Percentiles rank a stretch among this genome's conserved stretches.
Evolutionary conservation across 2,329 filamentous ascomycete genomes (phyloP).

Genomic region (Stagonosporopsis tanaceti): DNA sequence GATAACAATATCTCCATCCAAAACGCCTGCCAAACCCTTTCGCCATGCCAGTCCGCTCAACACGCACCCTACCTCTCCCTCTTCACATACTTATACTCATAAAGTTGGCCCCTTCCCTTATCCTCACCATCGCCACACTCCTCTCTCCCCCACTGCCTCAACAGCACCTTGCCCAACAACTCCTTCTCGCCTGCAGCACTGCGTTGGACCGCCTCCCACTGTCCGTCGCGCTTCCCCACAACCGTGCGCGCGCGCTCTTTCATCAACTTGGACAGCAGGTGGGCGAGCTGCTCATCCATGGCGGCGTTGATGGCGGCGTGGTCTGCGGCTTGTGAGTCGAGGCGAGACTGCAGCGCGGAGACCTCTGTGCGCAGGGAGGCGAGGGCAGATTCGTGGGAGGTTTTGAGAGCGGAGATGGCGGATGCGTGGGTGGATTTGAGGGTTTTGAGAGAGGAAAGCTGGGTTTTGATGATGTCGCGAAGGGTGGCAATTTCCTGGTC

Average conservation of each 20-base stretch:
- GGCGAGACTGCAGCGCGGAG: slow-evolving; percentile 28
- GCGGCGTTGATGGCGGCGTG: slow-evolving; percentile 41
- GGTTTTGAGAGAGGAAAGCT: slow-evolving; percentile 34
- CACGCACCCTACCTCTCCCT: slow-evolving; percentile 1
- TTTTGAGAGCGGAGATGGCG: slow-evolving; percentile 26
- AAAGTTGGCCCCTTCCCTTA: slow-evolving; percentile 35
- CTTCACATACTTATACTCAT: slow-evolving; percentile 43
- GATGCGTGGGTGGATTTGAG: slow-evolving; percentile 31
- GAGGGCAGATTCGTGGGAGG: slow-evolving; percentile 18
- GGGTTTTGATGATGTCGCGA: slow-evolving; percentile 36
- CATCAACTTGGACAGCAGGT: slow-evolving; percentile 37
- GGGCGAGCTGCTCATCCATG: slow-evolving; percentile 45
- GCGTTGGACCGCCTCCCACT: slow-evolving; percentile 42
- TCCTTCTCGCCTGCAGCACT: slow-evolving; percentile 38
- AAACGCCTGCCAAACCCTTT: not conserved
- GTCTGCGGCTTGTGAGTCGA: slow-evolving; percentile 33
- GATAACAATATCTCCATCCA: not conserved
- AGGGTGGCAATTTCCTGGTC: slow-evolving; percentile 40
- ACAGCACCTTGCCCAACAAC: slow-evolving; percentile 40
- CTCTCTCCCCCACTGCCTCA: slow-evolving; percentile 49
- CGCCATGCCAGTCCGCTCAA: not conserved
- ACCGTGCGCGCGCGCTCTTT: slow-evolving; percentile 43
- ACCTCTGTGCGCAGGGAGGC: slow-evolving; percentile 13
- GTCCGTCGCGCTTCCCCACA: slow-evolving; percentile 43
- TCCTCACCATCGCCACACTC: slow-evolving; percentile 40